These are phyloP conservation scores for Sphenostylis stenocarpa DNA, from an alignment of 306 rosid species.

Conservation along the genomic window DNA sequence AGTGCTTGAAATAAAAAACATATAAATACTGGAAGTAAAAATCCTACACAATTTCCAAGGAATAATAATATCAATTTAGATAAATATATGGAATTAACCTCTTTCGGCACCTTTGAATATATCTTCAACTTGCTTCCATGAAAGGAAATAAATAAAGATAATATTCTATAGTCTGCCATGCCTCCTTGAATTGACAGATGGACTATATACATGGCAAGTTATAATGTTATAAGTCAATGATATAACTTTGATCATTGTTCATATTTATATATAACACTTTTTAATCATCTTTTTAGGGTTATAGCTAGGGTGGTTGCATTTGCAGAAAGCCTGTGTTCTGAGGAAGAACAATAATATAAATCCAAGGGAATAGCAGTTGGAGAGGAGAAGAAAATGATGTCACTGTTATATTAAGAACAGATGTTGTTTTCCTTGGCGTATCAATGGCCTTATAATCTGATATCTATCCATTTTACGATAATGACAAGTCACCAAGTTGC, in stretches of 20 bases:
- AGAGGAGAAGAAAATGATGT: constrained; percentile 20
- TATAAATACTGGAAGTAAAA: no score
- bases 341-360: not conserved
- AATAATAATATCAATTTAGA: no score
- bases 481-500: constrained; percentile 10
- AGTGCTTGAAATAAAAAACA: no score
- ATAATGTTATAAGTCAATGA: not conserved
- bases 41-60: no score
- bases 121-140: constrained; percentile 21
- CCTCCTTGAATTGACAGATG: not conserved
- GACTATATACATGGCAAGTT: not conserved
- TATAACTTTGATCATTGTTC: not conserved
- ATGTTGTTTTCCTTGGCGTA: constrained; percentile 11
- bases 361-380: not conserved
- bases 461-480: not conserved
- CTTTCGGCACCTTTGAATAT: constrained; percentile 1
- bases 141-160: no score
- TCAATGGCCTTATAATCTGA: not conserved
- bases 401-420: not conserved
- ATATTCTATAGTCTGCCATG: not conserved
- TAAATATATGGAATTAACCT: no score
- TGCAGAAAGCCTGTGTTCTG: not conserved
- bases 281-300: not conserved
- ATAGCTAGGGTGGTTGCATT: not conserved
- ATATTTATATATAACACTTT: not conserved